Evolutionary conservation across 176 grass and related monocot genomes (phyloP), one percentile per base, ranked within the genome.

Genomic region (Neostapfia colusana): DNA sequence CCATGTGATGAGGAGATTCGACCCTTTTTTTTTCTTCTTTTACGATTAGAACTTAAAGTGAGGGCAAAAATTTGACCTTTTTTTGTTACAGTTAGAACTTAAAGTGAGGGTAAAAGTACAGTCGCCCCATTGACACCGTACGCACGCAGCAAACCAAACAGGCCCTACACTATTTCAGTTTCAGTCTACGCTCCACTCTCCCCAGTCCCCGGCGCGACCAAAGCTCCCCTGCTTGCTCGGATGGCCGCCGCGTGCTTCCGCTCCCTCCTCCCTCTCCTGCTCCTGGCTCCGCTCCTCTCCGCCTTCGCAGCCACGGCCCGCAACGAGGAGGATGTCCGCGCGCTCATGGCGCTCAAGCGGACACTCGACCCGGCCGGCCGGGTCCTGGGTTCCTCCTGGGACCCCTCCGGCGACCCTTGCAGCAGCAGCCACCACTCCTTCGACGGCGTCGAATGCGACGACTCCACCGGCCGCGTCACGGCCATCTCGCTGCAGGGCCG

Each of bases 401-500:
- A 24, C 35, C 51, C 18, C 10, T 78, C 81, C 36, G 83, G 50
- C 5, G 81, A 95, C 27, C 89, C 87, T 0, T 99, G 96, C 76
- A 54, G 46, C 31, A 85, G 75, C n/a, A n/a, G n/a, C n/a, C n/a
- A n/a, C n/a, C n/a, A n/a, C 39, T 43, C 31, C 8, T 99, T 89
- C 82, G 77, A 85, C 45, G 96, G 96, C 56, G 70, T 99, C n/a
- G 68, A 77, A 26, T 99, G 96, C n/a, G n/a, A n/a, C 85, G 77
- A 95, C 83, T 25, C 39, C 46, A 50, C 20, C n/a, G 96, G 89
- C 23, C 85, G 75, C 34, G 92, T 99, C 69, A 85, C 85, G 7
- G 72, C 57, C 63, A 63, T 99, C 70, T 95, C 92, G 17, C 85
- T 99, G 27, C 96, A 95, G 84, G 96, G 96, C 53, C 84, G 85